phyloP scores from a whole-genome alignment of 78 protist species.

The slime mould (Dictyostelium discoideum) region DNA sequence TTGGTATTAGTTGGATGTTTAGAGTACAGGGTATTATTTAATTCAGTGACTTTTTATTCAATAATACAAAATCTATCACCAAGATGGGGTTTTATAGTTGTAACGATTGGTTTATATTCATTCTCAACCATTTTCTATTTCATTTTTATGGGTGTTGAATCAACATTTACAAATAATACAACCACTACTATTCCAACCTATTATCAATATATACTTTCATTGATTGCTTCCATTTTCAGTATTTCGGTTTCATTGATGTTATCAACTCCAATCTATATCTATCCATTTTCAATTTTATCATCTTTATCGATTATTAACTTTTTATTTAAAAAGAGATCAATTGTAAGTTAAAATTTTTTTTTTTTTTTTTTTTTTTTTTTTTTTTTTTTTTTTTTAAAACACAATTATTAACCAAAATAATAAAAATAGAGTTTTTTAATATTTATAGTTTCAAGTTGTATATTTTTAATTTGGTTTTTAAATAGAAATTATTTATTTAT shows the following conservation, averaged over 20 bases:
- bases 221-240: neutral
- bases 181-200: neutral
- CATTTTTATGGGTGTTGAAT: neutral
- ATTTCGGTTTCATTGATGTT: neutral
- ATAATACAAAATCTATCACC: neutral
- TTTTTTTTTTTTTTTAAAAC: no score
- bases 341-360: neutral
- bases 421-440: neutral
- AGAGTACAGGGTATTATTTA: slow-evolving; percentile 18
- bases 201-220: neutral
- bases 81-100: neutral
- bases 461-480: slow-evolving; percentile 4
- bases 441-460: neutral
- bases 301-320: slow-evolving; percentile 2
- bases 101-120: slow-evolving; percentile 25
- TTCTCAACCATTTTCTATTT: slow-evolving; percentile 15
- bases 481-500: slow-evolving; percentile 15
- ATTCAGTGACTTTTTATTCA: slow-evolving; percentile 35
- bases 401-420: no score
- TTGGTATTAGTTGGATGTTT: slow-evolving; percentile 4
- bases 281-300: slow-evolving; percentile 12
- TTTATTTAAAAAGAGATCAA: neutral
- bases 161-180: neutral
- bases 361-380: no score
- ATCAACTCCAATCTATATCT: slow-evolving; percentile 24